Percentiles rank a stretch among this genome's conserved stretches.
phyloP scores from a whole-genome alignment of 2,329 filamentous ascomycete species.

The Xylaria hypoxylon region DNA sequence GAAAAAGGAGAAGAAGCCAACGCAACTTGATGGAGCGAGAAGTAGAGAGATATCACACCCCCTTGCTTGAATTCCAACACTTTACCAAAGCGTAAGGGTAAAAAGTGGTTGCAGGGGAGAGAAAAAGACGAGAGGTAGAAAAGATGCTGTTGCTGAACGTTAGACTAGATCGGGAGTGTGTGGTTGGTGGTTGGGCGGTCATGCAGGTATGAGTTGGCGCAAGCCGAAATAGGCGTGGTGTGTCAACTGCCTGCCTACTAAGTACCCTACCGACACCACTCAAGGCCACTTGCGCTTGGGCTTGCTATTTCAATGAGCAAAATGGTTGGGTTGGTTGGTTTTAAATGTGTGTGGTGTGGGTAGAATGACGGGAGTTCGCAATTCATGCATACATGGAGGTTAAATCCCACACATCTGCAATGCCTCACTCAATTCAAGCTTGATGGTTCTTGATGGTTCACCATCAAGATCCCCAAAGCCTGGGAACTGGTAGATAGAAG shows the following conservation, averaged over 20 bases:
- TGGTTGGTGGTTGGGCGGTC: slow-evolving; percentile 35
- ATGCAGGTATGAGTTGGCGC: slow-evolving; percentile 44
- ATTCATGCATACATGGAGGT: background rate
- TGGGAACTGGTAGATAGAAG: background rate
- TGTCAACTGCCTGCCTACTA: slow-evolving; percentile 19
- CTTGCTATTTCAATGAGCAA: background rate
- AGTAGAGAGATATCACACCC: background rate
- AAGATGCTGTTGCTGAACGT: slow-evolving; percentile 14
- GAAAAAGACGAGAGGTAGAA: slow-evolving; percentile 10
- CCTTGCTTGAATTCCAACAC: slow-evolving; percentile 1
- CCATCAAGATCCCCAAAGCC: background rate
- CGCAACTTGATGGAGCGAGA: background rate
- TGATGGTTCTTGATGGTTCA: too few species aligned
- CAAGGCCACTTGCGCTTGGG: background rate
- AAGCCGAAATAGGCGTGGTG: slow-evolving; percentile 35
- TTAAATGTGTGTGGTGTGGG: background rate
- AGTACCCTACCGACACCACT: slow-evolving; percentile 2
- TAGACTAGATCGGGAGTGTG: slow-evolving; percentile 9
- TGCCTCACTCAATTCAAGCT: too few species aligned
- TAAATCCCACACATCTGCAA: too few species aligned
- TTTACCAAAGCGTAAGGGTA: background rate
- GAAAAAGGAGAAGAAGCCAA: slow-evolving; percentile 12
- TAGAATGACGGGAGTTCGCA: too few species aligned
- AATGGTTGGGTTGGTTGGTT: background rate
- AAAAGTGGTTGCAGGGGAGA: slow-evolving; percentile 19